A percentile compares a stretch with the other conserved stretches of the same genome.
phyloP scores from a whole-genome alignment of 164 flowering plant species.

The Cinnamomum chago region DNA sequence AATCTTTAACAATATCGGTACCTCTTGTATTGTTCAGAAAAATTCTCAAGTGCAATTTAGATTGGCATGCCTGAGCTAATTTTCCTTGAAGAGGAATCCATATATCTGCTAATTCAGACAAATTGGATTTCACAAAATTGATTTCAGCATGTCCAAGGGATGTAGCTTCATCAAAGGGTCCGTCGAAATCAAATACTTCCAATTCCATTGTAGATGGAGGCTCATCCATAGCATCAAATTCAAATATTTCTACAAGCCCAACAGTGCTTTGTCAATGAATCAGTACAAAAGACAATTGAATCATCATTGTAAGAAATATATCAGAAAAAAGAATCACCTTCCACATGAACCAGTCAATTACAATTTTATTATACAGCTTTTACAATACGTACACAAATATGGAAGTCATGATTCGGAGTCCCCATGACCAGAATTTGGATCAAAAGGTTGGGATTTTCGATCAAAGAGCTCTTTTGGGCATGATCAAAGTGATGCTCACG shows the following conservation, averaged over 20 bases:
- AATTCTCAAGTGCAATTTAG: conserved; percentile 77
- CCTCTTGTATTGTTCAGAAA: conserved; percentile 79
- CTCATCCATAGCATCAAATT: conserved; percentile 97
- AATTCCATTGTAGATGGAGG: conserved; percentile 86
- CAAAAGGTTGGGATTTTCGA: neutral
- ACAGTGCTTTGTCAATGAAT: conserved; percentile 1
- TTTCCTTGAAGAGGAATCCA: conserved; percentile 94
- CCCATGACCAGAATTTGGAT: too few species aligned
- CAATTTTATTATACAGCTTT: neutral
- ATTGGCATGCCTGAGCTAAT: conserved; percentile 85
- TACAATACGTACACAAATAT: neutral
- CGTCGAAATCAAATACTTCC: conserved; percentile 96
- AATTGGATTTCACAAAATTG: conserved; percentile 66
- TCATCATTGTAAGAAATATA: too few species aligned
- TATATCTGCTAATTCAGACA: conserved; percentile 74
- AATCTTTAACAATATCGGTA: conserved; percentile 58
- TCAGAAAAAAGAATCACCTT: too few species aligned
- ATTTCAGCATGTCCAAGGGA: conserved; percentile 90
- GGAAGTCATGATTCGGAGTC: neutral
- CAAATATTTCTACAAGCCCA: conserved; percentile 80
- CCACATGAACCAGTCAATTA: too few species aligned
- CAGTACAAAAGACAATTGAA: neutral
- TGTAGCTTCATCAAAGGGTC: conserved; percentile 86
- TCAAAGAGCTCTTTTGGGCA: neutral
- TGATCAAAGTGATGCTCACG: neutral